Base-by-base conservation (phyloP, 2,329 filamentous ascomycete species). In the Fusarium fujikuroi region DNA sequence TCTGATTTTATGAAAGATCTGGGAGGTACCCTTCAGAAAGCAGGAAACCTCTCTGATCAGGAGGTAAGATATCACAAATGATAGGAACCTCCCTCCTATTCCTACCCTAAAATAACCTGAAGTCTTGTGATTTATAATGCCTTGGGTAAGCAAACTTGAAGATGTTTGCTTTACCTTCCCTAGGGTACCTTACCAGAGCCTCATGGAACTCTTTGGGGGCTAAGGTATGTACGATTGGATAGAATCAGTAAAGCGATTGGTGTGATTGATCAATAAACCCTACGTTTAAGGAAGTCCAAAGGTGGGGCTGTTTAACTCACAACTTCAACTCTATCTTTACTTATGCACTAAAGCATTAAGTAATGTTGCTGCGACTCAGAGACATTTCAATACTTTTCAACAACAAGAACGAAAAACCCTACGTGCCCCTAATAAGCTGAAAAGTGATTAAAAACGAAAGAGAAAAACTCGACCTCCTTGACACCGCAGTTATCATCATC, bases 251-350 rank as follows among this genome's bases (percentile, higher is more conserved):
- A 61, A 40, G 61, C n/a, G 28, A 16, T n/a, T 42, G 14, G n/a
- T 21, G 6, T 58, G 46, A 74, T 68, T 74, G 70, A 66, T 9
- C 30, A 9, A 69, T 42, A 43, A 44, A 25, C 37, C 15, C 37
- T 56, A 28, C 28, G 23, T 42, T 36, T 44, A 23, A 14, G 40
- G n/a, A 34, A 28, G 32, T 59, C 15, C 59, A 68, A 37, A 43
- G 30, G 46, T 44, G 66, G 66, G n/a, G 40, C 52, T 28, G 21
- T 11, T 34, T 18, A 44, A 14, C 21, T 21, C 23, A 18, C 23
- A 42, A 32, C 37, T 30, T 50, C 12, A 23, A 23, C 8, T 14
- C 25, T 4, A 15, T 50, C 15, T 50, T 50, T 6, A 14, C 30
- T 4, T 11, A 18, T 32, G 46, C 8, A 49, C n/a, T n/a, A 30